Conservation (phyloP, 768 basidiomycete species). For the Lactarius indigo region DNA sequence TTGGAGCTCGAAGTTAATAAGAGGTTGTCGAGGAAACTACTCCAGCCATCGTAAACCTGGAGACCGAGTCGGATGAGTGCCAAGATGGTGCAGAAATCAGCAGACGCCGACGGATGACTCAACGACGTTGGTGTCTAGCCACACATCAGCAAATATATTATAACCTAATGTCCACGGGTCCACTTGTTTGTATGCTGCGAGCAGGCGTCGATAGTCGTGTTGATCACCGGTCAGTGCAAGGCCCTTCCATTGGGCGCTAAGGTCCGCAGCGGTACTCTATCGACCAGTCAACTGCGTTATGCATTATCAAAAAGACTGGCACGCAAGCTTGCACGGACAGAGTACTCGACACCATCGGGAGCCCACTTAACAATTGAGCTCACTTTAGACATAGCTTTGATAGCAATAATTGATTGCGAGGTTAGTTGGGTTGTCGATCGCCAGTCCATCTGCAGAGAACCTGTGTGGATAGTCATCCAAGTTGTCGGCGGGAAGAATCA, state of each 20-base stretch:
- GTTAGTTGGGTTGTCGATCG: slow-evolving; percentile 56
- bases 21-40: slow-evolving; percentile 6
- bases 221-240: slow-evolving; percentile 12
- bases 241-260: slow-evolving; percentile 17
- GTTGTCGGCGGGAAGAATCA: slow-evolving; percentile 30
- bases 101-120: slow-evolving; percentile 19
- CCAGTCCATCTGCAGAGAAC: slow-evolving; percentile 9
- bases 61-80: background rate
- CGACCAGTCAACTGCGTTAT: background rate
- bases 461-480: slow-evolving; percentile 10
- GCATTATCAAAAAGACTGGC: background rate
- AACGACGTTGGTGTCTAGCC: slow-evolving; percentile 54
- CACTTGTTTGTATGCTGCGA: slow-evolving; percentile 3
- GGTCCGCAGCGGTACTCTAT: background rate
- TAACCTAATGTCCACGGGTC: slow-evolving; percentile 56
- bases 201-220: slow-evolving; percentile 1
- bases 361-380: slow-evolving; percentile 30
- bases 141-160: slow-evolving; percentile 59
- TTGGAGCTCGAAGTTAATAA: background rate
- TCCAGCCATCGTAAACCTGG: slow-evolving; percentile 10
- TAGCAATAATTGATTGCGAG: slow-evolving; percentile 67
- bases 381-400: slow-evolving; percentile 60
- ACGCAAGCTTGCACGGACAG: slow-evolving; percentile 29
- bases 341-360: slow-evolving; percentile 27
- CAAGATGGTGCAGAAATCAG: background rate